Conservation (phyloP, 805 yeast genomes). For the Nakazawaea ishiwadae region DNA sequence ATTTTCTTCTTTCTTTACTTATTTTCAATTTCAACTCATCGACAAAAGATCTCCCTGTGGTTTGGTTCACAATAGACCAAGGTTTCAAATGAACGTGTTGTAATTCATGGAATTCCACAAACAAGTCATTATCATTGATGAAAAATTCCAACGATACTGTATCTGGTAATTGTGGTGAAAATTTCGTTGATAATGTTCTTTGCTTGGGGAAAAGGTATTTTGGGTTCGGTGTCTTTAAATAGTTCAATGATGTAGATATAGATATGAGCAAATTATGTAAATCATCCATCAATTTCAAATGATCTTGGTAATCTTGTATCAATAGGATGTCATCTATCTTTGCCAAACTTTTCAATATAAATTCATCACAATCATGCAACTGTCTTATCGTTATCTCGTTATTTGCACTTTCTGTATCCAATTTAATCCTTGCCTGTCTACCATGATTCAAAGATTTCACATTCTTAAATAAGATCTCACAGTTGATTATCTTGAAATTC, state of each 20-base stretch:
- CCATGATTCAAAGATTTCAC: conserved; percentile 37
- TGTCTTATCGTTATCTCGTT: conserved; percentile 37
- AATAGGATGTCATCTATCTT: conserved; percentile 33
- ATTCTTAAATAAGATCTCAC: conserved; percentile 34
- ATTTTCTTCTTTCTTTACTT: conserved; percentile 36
- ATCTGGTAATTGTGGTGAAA: conserved; percentile 44
- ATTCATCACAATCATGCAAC: conserved; percentile 28
- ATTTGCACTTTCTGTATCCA: conserved; percentile 34
- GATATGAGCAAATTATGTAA: conserved; percentile 24
- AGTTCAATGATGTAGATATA: conserved; percentile 28
- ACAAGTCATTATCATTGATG: conserved; percentile 56
- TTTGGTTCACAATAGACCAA: conserved; percentile 51
- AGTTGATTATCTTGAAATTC: conserved; percentile 46
- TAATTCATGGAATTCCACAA: conserved; percentile 53
- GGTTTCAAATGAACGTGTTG: conserved; percentile 49
- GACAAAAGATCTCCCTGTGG: conserved; percentile 45
- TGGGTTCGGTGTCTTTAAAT: conserved; percentile 49
- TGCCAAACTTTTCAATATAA: conserved; percentile 37
- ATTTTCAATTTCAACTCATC: conserved; percentile 56
- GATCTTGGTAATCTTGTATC: conserved; percentile 13
- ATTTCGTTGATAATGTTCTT: conserved; percentile 29
- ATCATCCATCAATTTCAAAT: conserved; percentile 17
- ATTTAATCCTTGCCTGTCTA: conserved; percentile 29
- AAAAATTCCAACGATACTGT: conserved; percentile 52
- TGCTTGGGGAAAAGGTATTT: conserved; percentile 54